Conservation (phyloP, 2,329 filamentous ascomycete species). For the Endocalyx cinctus region DNA sequence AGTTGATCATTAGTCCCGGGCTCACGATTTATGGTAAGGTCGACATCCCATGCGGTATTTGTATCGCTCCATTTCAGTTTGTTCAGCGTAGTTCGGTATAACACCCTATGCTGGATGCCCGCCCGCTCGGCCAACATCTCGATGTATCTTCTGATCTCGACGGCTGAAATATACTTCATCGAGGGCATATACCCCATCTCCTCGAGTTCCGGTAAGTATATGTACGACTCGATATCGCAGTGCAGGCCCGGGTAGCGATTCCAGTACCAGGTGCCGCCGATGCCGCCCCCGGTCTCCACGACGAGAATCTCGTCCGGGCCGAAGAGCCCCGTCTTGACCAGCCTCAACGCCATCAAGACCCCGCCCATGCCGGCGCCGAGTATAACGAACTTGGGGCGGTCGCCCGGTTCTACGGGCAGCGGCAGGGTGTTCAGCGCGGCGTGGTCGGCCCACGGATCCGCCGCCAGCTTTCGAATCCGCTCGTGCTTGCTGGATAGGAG, state of each 20-base stretch:
- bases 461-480: slow-evolving; percentile 22
- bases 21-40: slow-evolving; percentile 23
- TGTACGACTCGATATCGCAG: slow-evolving; percentile 56
- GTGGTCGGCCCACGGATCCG: slow-evolving; percentile 26
- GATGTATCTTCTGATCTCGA: slow-evolving; percentile 40
- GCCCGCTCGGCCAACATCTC: slow-evolving; percentile 39
- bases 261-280: slow-evolving; percentile 50
- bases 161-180: slow-evolving; percentile 32
- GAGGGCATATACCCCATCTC: slow-evolving; percentile 56
- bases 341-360: slow-evolving; percentile 20
- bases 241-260: slow-evolving; percentile 45
- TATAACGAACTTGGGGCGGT: slow-evolving; percentile 24
- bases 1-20: slow-evolving; percentile 15
- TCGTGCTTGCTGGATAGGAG: slow-evolving; percentile 18
- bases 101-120: slow-evolving; percentile 34
- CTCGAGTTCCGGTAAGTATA: slow-evolving; percentile 56
- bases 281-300: slow-evolving; percentile 37
- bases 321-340: slow-evolving; percentile 31
- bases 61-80: slow-evolving; percentile 42
- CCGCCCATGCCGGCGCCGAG: slow-evolving; percentile 23
- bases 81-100: slow-evolving; percentile 43
- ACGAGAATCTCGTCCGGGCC: slow-evolving; percentile 34
- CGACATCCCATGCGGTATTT: slow-evolving; percentile 17
- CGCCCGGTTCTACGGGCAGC: slow-evolving; percentile 15
- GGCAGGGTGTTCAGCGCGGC: slow-evolving; percentile 21